These are phyloP conservation scores for Saccharomycopsis sp. DNA, from an alignment of 805 yeast species.

Conservation along the genomic window DNA sequence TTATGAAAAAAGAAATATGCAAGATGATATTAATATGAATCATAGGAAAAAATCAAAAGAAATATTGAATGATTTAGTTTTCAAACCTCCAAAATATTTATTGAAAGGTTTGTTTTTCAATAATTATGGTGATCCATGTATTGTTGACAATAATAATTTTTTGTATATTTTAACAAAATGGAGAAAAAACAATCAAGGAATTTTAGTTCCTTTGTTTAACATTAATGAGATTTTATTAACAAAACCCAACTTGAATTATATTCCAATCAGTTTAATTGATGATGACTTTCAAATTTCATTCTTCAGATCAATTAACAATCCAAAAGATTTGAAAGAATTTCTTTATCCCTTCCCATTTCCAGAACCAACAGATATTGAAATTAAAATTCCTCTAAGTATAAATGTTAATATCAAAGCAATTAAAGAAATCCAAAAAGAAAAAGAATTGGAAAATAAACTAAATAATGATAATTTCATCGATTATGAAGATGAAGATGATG, in stretches of 20 bases:
- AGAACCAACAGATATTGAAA: constrained; percentile 66
- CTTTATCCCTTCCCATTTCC: constrained; percentile 84
- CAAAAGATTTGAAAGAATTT: constrained; percentile 21
- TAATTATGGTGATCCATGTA: constrained; percentile 81
- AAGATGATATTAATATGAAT: constrained; percentile 22
- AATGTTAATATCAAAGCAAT: constrained; percentile 24
- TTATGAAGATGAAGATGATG: constrained; percentile 20
- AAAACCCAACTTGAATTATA: constrained; percentile 50
- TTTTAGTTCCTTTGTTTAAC: constrained; percentile 82
- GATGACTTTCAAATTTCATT: constrained; percentile 67
- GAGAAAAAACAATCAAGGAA: constrained; percentile 65
- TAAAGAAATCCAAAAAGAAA: constrained; percentile 23
- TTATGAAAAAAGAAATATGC: constrained; percentile 9
- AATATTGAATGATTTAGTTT: constrained; percentile 2
- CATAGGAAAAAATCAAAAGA: constrained; percentile 22
- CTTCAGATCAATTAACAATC: constrained; percentile 47
- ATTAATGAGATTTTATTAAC: constrained; percentile 33
- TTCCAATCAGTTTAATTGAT: constrained; percentile 69
- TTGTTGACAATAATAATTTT: constrained; percentile 70
- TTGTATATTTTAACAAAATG: constrained; percentile 64
- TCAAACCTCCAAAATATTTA: constrained; percentile 23
- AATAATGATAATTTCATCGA: constrained; percentile 21
- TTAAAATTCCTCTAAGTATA: constrained; percentile 50
- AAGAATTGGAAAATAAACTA: constrained; percentile 21
- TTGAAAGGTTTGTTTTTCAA: constrained; percentile 71